Evolutionary conservation across 805 yeast genomes (phyloP).

Genomic region (Ogataea thermomethanolica): DNA sequence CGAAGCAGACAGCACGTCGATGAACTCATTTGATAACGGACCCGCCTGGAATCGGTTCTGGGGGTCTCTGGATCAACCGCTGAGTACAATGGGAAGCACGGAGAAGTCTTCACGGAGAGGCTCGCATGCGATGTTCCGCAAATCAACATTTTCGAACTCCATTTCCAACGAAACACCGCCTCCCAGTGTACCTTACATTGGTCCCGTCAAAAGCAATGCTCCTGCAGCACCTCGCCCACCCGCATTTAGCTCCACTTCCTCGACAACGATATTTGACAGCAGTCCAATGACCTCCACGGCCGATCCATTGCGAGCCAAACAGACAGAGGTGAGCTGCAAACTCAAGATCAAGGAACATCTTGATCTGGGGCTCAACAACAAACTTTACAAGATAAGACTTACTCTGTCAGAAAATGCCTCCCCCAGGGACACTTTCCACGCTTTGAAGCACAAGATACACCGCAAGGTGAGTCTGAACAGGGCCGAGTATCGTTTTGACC

Average conservation of each 20-base stretch:
- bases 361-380: conserved; percentile 19
- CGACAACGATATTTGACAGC: conserved; percentile 14
- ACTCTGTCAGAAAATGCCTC: conserved; percentile 6
- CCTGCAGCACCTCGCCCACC: conserved; percentile 4
- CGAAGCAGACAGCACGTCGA: conserved; percentile 23
- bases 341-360: conserved; percentile 21
- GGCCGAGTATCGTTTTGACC: conserved; percentile 22
- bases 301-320: neutral
- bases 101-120: conserved; percentile 23
- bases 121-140: conserved; percentile 15
- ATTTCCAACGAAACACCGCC: conserved; percentile 19
- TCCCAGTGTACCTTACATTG: conserved; percentile 19
- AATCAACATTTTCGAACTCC: conserved; percentile 14
- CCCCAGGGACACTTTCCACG: conserved; percentile 9
- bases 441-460: conserved; percentile 16
- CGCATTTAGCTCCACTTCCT: conserved; percentile 8
- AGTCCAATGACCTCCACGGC: conserved; percentile 2
- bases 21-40: conserved; percentile 21
- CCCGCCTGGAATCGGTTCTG: conserved; percentile 35
- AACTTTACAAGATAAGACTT: conserved; percentile 26
- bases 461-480: conserved; percentile 24
- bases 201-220: conserved; percentile 13
- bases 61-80: conserved; percentile 31
- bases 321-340: conserved; percentile 16
- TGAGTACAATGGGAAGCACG: conserved; percentile 24